Evolutionary conservation across 1,139 yeast species (phyloP).

Genomic region (Blastobotrys raffinosifermentans): DNA sequence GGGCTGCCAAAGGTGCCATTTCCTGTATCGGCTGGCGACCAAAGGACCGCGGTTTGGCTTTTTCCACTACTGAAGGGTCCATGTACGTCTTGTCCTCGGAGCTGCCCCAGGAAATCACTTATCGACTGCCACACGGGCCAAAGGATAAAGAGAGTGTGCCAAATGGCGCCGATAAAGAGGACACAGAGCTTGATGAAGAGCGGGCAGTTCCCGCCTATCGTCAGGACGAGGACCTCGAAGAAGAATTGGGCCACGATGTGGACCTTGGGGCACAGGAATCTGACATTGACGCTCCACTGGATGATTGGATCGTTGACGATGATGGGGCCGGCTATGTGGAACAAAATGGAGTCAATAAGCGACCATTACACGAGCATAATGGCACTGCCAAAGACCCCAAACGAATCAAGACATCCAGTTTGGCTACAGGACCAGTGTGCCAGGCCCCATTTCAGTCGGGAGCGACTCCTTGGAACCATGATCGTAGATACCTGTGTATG

Average conservation of each 20-base stretch:
- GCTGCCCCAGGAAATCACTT: too few species aligned
- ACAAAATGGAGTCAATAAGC: slow-evolving; percentile 4
- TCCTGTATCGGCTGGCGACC: slow-evolving; percentile 36
- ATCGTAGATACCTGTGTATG: slow-evolving; percentile 73
- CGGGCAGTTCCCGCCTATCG: not conserved
- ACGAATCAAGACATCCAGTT: slow-evolving; percentile 6
- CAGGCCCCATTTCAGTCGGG: slow-evolving; percentile 59
- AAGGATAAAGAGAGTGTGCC: slow-evolving; percentile 6
- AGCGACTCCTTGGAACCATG: slow-evolving; percentile 72
- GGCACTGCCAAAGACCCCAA: slow-evolving; percentile 6
- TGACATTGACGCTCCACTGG: slow-evolving; percentile 16
- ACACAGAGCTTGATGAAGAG: slow-evolving; percentile 26
- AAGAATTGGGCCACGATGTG: slow-evolving; percentile 21
- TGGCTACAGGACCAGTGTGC: too few species aligned
- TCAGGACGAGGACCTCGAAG: slow-evolving; percentile 18
- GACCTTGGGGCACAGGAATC: slow-evolving; percentile 26
- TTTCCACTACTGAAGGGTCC: slow-evolving; percentile 32
- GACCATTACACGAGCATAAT: not conserved
- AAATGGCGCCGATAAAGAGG: slow-evolving; percentile 15
- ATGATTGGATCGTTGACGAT: slow-evolving; percentile 50
- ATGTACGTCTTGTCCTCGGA: slow-evolving; percentile 19
- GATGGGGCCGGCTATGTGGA: slow-evolving; percentile 46
- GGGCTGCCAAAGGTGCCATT: slow-evolving; percentile 18
- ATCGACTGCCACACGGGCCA: too few species aligned
- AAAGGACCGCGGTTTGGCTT: slow-evolving; percentile 28